A percentile compares a stretch with the other conserved stretches of the same genome.
Evolutionary conservation across 352 stramenopile genomes (phyloP).

Genomic region (Pythium brassicae): DNA sequence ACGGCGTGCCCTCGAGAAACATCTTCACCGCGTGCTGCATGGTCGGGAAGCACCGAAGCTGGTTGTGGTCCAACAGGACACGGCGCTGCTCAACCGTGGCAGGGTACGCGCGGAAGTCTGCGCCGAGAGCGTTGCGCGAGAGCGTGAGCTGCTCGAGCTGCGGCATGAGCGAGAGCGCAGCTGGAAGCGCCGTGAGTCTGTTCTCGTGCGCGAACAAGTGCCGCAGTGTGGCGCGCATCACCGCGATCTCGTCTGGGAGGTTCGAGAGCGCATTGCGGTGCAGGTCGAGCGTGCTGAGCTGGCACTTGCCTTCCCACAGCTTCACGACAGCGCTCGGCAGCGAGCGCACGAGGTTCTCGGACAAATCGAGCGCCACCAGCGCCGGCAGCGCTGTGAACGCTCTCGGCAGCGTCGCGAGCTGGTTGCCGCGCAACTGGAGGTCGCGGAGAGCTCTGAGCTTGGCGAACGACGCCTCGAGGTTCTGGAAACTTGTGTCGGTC

Average conservation of each 20-base stretch:
- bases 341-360: conserved; percentile 29
- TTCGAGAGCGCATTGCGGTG: conserved; percentile 31
- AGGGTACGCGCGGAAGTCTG: conserved; percentile 21
- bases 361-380: conserved; percentile 28
- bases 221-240: conserved; percentile 22
- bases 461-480: neutral
- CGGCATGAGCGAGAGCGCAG: conserved; percentile 8
- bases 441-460: conserved; percentile 16
- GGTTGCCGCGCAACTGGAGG: conserved; percentile 28
- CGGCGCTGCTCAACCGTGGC: conserved; percentile 10
- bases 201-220: conserved; percentile 41
- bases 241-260: conserved; percentile 32
- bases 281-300: conserved; percentile 30
- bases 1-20: conserved; percentile 16
- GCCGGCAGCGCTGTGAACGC: conserved; percentile 13
- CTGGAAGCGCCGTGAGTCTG: conserved; percentile 28
- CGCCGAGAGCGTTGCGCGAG: conserved; percentile 11
- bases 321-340: conserved; percentile 8
- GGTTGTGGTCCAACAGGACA: conserved; percentile 40
- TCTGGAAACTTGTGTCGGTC: conserved; percentile 14
- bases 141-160: conserved; percentile 26
- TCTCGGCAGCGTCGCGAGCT: conserved; percentile 14
- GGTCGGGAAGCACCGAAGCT: conserved; percentile 22
- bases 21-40: neutral
- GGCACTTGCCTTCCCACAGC: conserved; percentile 18